These are phyloP conservation scores for Rhododendron kiyosumense DNA, from an alignment of 148 eudicot genomes.

Conservation along the genomic window DNA sequence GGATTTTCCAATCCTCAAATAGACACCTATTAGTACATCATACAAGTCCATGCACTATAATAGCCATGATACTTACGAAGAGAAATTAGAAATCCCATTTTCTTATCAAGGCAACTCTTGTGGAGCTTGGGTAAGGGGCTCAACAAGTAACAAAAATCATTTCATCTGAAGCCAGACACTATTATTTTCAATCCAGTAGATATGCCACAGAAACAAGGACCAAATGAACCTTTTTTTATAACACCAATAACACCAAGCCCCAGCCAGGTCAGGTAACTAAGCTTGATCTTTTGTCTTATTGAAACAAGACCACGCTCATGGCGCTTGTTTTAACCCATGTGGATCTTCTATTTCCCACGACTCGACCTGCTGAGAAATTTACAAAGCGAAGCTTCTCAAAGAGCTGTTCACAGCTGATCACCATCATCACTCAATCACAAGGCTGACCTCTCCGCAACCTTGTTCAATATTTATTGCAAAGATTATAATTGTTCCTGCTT, in stretches of 20 bases:
- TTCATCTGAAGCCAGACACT: not conserved
- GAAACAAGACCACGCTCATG: not conserved
- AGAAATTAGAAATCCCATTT: not conserved
- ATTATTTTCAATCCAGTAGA: not conserved
- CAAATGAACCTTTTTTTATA: not conserved
- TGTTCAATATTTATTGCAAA: not conserved
- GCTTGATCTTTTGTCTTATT: not conserved
- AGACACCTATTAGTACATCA: not conserved
- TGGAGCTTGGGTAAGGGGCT: not conserved
- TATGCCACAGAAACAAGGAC: not conserved
- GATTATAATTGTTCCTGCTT: not conserved
- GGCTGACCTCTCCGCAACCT: not conserved
- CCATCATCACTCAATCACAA: not conserved
- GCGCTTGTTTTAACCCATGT: not conserved
- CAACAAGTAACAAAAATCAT: not conserved
- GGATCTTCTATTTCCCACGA: not conserved
- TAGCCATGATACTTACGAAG: not conserved
- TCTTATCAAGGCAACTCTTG: not conserved
- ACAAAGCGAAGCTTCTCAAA: not conserved
- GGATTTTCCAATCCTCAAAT: not conserved
- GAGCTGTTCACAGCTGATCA: not conserved
- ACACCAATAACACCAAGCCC: not conserved
- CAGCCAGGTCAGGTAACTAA: not conserved
- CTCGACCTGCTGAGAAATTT: not conserved
- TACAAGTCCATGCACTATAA: not conserved